Percentiles rank a stretch among this genome's conserved stretches.
phyloP scores from a whole-genome alignment of 176 grass and related monocot species.

The Hyparrhenia diplandra region DNA sequence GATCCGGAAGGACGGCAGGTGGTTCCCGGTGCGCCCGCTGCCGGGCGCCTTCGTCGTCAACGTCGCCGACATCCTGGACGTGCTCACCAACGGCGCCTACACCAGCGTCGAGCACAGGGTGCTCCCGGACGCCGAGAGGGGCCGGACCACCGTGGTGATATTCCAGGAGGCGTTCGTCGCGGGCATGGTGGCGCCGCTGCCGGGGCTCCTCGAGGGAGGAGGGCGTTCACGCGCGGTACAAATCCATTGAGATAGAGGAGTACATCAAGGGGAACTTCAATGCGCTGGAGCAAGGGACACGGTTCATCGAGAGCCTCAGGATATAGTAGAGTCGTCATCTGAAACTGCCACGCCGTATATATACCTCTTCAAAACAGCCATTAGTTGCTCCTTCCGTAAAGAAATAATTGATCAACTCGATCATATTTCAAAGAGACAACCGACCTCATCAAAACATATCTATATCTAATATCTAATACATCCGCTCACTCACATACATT shows the following conservation, averaged over 20 bases:
- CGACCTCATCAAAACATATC: too few species aligned
- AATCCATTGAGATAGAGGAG: neutral
- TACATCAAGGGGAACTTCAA: neutral
- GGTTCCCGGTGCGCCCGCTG: constrained; percentile 16
- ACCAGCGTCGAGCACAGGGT: constrained; percentile 20
- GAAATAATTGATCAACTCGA: too few species aligned
- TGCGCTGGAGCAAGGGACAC: neutral
- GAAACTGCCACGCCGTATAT: too few species aligned
- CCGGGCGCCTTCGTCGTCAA: constrained; percentile 9
- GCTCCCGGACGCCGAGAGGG: neutral
- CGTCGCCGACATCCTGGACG: constrained; percentile 15
- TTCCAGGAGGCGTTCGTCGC: neutral
- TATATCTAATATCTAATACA: too few species aligned
- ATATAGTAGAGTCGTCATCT: neutral
- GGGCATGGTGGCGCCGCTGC: neutral
- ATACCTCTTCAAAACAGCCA: too few species aligned
- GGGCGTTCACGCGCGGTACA: neutral
- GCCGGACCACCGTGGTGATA: neutral
- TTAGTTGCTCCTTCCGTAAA: too few species aligned
- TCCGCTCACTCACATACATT: too few species aligned
- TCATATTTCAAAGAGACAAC: too few species aligned
- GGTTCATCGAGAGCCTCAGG: neutral
- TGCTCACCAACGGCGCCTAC: constrained; percentile 8
- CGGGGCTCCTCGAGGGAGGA: neutral
- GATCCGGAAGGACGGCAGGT: neutral